Evolutionary conservation across 495 filamentous ascomycete genomes (phyloP).

Genomic region (Baudoinia panamericana): DNA sequence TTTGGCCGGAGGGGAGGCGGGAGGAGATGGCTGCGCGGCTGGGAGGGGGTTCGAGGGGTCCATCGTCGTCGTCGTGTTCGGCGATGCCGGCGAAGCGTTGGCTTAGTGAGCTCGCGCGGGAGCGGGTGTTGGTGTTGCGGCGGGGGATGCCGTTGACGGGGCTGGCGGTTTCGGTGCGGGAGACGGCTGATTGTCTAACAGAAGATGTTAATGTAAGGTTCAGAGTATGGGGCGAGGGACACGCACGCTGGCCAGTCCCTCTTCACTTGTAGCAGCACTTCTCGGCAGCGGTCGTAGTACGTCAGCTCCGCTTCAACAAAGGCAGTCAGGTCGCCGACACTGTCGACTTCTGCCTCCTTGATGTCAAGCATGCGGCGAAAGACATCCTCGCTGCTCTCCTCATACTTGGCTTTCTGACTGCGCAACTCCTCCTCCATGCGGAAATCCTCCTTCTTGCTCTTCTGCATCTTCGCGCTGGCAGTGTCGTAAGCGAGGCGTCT

Average conservation of each 20-base stretch:
- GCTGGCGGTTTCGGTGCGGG: constrained; percentile 6
- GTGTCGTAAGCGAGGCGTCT: constrained; percentile 87
- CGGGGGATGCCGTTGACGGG: constrained; percentile 25
- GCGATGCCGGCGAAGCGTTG: constrained; percentile 47
- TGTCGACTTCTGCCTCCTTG: constrained; percentile 78
- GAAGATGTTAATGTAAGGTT: constrained; percentile 12
- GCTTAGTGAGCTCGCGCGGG: constrained; percentile 47
- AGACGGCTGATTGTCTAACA: background rate
- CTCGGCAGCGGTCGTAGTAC: constrained; percentile 81
- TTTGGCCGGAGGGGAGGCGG: constrained; percentile 30
- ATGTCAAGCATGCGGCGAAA: constrained; percentile 91
- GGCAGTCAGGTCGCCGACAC: constrained; percentile 59
- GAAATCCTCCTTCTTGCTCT: constrained; percentile 86
- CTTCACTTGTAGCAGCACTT: constrained; percentile 54
- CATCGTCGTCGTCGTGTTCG: no score
- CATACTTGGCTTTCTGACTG: constrained; percentile 86
- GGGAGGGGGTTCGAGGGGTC: constrained; percentile 40
- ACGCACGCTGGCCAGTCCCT: constrained; percentile 48
- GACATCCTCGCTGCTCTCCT: constrained; percentile 90
- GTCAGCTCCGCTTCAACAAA: constrained; percentile 86
- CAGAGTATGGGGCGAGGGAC: no score
- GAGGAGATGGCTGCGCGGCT: constrained; percentile 42
- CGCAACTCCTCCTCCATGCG: constrained; percentile 86
- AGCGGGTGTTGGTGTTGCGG: constrained; percentile 41
- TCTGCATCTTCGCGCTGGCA: constrained; percentile 81